Evolutionary conservation across 1,284 basidiomycete genomes (phyloP), one percentile per base, ranked within the genome.

Genomic region (Pseudozyma tsukubaensis): DNA sequence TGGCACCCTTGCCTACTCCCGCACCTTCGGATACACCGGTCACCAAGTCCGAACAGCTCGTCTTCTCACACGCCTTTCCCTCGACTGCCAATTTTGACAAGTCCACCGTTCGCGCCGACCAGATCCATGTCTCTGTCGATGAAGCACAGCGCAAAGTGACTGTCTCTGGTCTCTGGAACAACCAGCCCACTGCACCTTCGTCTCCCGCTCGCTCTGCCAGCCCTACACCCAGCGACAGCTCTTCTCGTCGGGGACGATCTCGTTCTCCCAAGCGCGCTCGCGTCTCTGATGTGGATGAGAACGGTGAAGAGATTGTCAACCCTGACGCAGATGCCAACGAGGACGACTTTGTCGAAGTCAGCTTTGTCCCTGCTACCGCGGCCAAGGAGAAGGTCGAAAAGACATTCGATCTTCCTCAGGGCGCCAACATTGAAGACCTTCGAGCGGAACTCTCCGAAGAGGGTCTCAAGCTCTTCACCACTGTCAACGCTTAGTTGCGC

Each of bases 251-350:
- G 24, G 68, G 68, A 14, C 60, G 68, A 42, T 70, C 66, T n/a
- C 68, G 64, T 47, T 76, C 72, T 21, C 68, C 72, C 54, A 76
- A 76, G 58, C 68, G 72, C 18, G 72, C 72, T 6, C 63, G 72
- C 13, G 72, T 76, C 35, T 72, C 68, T 8, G 72, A 76, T 37
- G 72, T 76, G 6, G 72, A 76, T 50, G 72, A 71, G 54, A 76
- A 76, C 61, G 72, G 72, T 45, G 54, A 76, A 40, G 72, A 76
- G 60, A 76, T 76, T 18, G 60, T 65, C n/a, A 39, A 29, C 0
- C 66, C 66, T 13, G 71, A 69, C 2, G 19, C 55, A 18, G 51
- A 67, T 42, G 43, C 51, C 6, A 50, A 52, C 42, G 64, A 72
- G 29, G 64, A 72, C n/a, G 70, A 68, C 60, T 68, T 72, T 61